Evolutionary conservation across 1,284 basidiomycete species (phyloP).

Genomic region (Ceratobasidium papillatum): DNA sequence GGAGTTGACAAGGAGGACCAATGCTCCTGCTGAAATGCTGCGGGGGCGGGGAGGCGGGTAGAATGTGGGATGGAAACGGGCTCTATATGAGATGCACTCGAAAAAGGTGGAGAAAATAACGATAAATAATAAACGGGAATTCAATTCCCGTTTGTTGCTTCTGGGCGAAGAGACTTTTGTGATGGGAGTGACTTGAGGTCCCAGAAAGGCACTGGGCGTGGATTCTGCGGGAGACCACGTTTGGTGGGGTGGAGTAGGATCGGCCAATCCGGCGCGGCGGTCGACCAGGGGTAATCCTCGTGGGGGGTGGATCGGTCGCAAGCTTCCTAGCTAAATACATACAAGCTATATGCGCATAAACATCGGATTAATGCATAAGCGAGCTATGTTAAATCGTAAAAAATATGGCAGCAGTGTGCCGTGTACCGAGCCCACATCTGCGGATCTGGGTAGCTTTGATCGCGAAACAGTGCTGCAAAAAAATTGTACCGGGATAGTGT

Average conservation of each 20-base stretch:
- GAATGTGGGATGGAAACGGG: not conserved
- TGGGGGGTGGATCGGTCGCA: slow-evolving; percentile 12
- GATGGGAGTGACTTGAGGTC: slow-evolving; percentile 6
- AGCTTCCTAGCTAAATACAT: slow-evolving; percentile 9
- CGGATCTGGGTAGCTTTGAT: not conserved
- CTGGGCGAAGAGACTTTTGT: slow-evolving; percentile 9
- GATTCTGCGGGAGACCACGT: slow-evolving; percentile 12
- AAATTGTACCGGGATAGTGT: not conserved
- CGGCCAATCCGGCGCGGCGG: slow-evolving; percentile 12
- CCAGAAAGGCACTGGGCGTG: slow-evolving; percentile 8
- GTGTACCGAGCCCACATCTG: not conserved
- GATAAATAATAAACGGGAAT: slow-evolving; percentile 21
- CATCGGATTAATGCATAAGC: slow-evolving; percentile 7
- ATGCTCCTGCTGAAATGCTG: not conserved
- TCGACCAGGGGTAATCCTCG: slow-evolving; percentile 15
- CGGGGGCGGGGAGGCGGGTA: slow-evolving; percentile 8
- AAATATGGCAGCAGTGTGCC: not conserved
- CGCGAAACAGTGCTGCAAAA: not conserved
- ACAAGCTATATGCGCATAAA: slow-evolving; percentile 2
- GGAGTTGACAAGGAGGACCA: not conserved
- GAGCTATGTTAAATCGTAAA: not conserved
- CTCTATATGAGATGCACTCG: slow-evolving; percentile 15
- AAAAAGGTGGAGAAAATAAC: not conserved
- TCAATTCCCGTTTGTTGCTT: slow-evolving; percentile 23
- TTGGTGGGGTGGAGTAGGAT: slow-evolving; percentile 15